Conservation (phyloP, 345 rosid species). For the Eutrema heterophyllum region DNA sequence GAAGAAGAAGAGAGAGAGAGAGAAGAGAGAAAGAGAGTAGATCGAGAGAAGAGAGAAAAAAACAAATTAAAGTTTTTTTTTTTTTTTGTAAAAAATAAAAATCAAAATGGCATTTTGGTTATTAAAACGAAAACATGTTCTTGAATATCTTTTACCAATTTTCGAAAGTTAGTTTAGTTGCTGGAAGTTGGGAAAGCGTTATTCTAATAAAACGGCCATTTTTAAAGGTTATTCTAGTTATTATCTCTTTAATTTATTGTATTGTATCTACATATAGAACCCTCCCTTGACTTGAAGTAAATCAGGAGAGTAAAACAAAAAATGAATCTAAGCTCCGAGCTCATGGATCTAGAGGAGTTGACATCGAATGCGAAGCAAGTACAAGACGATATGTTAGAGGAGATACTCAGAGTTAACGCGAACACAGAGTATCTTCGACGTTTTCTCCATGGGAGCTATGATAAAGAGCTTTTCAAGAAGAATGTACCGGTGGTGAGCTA, state of each 20-base stretch:
- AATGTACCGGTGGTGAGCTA: conserved; percentile 58
- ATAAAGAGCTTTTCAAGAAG: conserved; percentile 40
- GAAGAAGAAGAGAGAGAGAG: too few relatives aligned
- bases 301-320: not conserved
- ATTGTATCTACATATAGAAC: not conserved
- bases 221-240: too few relatives aligned
- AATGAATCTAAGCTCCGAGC: not conserved
- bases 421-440: conserved; percentile 43
- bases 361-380: not conserved
- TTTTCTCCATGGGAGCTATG: conserved; percentile 31
- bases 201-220: too few relatives aligned
- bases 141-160: too few relatives aligned
- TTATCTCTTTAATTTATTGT: not conserved
- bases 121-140: too few relatives aligned
- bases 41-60: too few relatives aligned
- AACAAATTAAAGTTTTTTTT: too few relatives aligned
- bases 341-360: not conserved
- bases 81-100: too few relatives aligned
- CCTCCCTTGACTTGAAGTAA: not conserved
- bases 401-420: conserved; percentile 42
- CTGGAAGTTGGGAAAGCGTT: too few relatives aligned
- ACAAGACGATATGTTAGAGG: conserved; percentile 39
- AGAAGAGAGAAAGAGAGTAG: too few relatives aligned
- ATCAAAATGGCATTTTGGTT: too few relatives aligned
- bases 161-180: too few relatives aligned